These are phyloP conservation scores for Dioszegia hungarica DNA, from an alignment of 768 basidiomycete genomes.

Conservation along the genomic window DNA sequence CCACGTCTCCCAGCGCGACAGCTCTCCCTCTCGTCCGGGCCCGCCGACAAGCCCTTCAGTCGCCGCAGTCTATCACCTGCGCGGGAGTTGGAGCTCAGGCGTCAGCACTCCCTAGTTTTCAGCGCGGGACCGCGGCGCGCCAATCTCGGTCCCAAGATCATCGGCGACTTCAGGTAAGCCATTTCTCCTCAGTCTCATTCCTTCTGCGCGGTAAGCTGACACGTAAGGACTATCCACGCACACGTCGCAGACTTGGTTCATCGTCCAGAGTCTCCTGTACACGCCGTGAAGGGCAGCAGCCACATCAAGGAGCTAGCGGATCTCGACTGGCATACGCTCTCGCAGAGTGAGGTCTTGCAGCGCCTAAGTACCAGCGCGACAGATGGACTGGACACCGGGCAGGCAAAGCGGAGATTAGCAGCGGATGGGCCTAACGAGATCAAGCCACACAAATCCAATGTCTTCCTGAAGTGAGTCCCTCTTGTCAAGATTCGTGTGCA, in stretches of 20 bases:
- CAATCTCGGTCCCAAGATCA: conserved; percentile 26
- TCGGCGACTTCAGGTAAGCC: conserved; percentile 45
- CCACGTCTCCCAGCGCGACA: too few relatives aligned
- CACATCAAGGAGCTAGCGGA: conserved; percentile 43
- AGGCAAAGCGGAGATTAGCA: conserved; percentile 54
- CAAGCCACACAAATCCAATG: conserved; percentile 54
- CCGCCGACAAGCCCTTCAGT: neutral
- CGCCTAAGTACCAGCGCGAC: conserved; percentile 54
- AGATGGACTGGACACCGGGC: conserved; percentile 55
- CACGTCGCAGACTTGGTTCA: conserved; percentile 47
- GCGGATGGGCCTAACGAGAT: conserved; percentile 57
- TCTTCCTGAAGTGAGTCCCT: conserved; percentile 51
- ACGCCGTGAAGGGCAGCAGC: conserved; percentile 15
- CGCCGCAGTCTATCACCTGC: neutral
- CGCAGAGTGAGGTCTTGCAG: conserved; percentile 51
- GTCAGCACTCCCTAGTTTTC: conserved; percentile 27
- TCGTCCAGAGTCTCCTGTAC: neutral
- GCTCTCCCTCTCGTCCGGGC: too few relatives aligned
- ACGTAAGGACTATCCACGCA: conserved; percentile 53
- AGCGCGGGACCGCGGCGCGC: conserved; percentile 17
- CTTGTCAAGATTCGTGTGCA: too few relatives aligned
- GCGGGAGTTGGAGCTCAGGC: conserved; percentile 15
- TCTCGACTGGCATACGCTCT: conserved; percentile 56
- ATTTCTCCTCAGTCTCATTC: conserved; percentile 9
- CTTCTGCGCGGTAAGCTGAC: neutral